Percentiles rank a stretch among this genome's conserved stretches.
phyloP scores from a whole-genome alignment of 805 yeast species.

The Saccharomycopsis vini region DNA sequence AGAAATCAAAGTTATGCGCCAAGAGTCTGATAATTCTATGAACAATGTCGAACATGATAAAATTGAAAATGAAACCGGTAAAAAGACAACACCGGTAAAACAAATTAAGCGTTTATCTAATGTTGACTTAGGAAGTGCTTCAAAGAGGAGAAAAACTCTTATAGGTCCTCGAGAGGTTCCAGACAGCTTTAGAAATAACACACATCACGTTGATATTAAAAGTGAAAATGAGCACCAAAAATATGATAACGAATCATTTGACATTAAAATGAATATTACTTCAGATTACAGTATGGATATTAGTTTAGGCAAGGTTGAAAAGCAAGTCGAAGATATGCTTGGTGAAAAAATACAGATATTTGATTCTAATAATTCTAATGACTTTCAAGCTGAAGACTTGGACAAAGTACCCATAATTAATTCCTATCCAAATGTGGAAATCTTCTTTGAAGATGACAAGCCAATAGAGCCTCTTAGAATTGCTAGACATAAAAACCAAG shows the following conservation, averaged over 20 bases:
- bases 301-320: neutral
- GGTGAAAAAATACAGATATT: neutral
- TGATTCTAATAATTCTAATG: neutral
- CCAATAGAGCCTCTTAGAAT: constrained; percentile 8
- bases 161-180: constrained; percentile 35
- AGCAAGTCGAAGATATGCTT: constrained; percentile 1
- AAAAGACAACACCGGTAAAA: neutral
- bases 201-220: neutral
- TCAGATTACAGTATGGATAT: neutral
- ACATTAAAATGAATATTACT: no score
- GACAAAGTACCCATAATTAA: no score
- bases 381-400: no score
- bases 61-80: neutral
- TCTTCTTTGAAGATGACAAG: constrained; percentile 1
- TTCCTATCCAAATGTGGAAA: no score
- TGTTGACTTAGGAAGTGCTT: constrained; percentile 15
- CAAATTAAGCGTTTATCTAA: constrained; percentile 12
- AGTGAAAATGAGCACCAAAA: neutral
- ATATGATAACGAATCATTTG: no score
- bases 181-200: constrained; percentile 7
- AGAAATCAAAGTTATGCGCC: neutral
- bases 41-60: no score
- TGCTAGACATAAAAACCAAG: no score
- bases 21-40: no score
- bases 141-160: constrained; percentile 33